These are phyloP conservation scores for Tricholoma terreum DNA, from an alignment of 768 basidiomycete species.

Conservation along the genomic window DNA sequence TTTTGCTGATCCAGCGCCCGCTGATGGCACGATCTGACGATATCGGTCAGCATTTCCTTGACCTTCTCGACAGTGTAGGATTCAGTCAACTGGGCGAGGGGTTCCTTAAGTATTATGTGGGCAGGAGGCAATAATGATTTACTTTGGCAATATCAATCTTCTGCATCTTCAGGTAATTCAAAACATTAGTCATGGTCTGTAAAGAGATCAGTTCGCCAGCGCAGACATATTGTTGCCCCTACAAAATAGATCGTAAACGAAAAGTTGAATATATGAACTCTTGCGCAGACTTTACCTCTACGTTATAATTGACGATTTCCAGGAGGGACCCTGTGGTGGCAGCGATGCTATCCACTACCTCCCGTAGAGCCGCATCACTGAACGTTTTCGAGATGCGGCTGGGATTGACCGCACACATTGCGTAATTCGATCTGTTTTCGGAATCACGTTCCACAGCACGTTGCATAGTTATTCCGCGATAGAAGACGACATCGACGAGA, in stretches of 20 bases:
- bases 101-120: slow-evolving; percentile 1
- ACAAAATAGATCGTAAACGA: slow-evolving; percentile 11
- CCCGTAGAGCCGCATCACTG: slow-evolving; percentile 92
- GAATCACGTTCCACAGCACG: slow-evolving; percentile 96
- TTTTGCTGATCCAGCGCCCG: slow-evolving; percentile 76
- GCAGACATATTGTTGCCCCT: slow-evolving; percentile 99
- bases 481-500: slow-evolving; percentile 97
- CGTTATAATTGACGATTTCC: slow-evolving; percentile 98
- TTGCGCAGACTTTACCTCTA: slow-evolving; percentile 55
- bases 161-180: slow-evolving; percentile 95
- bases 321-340: slow-evolving; percentile 73
- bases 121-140: slow-evolving; percentile 1
- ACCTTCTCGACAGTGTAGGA: slow-evolving; percentile 88
- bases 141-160: slow-evolving; percentile 93
- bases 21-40: slow-evolving; percentile 78
- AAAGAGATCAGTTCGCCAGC: slow-evolving; percentile 94
- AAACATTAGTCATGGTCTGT: slow-evolving; percentile 91
- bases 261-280: neutral
- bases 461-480: slow-evolving; percentile 99
- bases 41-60: slow-evolving; percentile 92
- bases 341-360: slow-evolving; percentile 92
- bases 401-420: slow-evolving; percentile 99
- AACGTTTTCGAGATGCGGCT: slow-evolving; percentile 92
- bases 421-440: slow-evolving; percentile 91
- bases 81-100: slow-evolving; percentile 66